These are phyloP conservation scores for Diversispora eburnea DNA, from an alignment of 192 early-diverging fungal genomes.

Conservation along the genomic window DNA sequence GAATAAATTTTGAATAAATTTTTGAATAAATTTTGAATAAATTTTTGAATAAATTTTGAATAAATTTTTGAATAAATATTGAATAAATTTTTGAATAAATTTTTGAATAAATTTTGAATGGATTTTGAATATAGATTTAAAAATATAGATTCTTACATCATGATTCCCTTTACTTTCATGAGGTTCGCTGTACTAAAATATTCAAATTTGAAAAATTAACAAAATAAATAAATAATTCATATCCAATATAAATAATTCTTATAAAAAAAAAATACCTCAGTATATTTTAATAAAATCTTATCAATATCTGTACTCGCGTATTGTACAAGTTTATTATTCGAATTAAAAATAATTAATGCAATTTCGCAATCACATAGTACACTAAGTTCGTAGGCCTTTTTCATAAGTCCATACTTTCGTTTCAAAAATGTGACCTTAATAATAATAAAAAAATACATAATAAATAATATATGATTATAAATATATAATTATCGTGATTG, in stretches of 20 bases:
- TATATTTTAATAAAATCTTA: slow-evolving; percentile 84
- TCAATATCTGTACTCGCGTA: slow-evolving; percentile 95
- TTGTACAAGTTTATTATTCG: slow-evolving; percentile 89
- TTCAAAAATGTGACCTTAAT: slow-evolving; percentile 87
- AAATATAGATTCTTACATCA: slow-evolving; percentile 32
- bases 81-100: too few species aligned
- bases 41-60: too few species aligned
- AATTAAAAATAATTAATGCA: slow-evolving; percentile 91
- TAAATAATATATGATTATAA: background rate
- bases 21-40: too few species aligned
- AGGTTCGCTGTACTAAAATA: slow-evolving; percentile 34
- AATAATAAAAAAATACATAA: background rate
- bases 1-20: too few species aligned
- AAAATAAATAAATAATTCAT: slow-evolving; percentile 24
- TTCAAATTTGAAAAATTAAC: background rate
- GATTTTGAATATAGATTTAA: too few species aligned
- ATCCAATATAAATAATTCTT: background rate
- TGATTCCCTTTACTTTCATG: slow-evolving; percentile 40
- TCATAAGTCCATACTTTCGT: slow-evolving; percentile 91
- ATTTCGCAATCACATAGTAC: slow-evolving; percentile 96
- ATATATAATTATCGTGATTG: background rate
- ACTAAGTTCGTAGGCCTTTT: slow-evolving; percentile 94
- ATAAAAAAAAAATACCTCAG: slow-evolving; percentile 51
- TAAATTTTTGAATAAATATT: too few species aligned
- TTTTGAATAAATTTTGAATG: too few species aligned